Evolutionary conservation across 139 green algal species (phyloP).

Genomic region (Edaphochlamys debaryana): DNA sequence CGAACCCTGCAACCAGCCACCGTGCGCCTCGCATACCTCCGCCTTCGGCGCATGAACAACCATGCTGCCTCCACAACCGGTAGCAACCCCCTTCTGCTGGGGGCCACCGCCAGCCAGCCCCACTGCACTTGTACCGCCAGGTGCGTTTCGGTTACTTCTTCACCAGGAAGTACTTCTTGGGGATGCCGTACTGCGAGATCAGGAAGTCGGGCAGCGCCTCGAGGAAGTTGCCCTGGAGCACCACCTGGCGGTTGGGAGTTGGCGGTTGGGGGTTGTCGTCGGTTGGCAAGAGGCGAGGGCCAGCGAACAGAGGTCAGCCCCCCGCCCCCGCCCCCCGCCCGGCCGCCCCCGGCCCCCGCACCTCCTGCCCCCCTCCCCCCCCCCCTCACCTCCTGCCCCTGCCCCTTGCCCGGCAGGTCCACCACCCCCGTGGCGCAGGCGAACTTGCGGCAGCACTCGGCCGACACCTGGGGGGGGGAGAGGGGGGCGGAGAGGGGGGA

Average conservation of each 20-base stretch:
- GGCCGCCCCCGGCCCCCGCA: neutral
- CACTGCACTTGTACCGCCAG: no score
- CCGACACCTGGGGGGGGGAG: slow-evolving; percentile 2
- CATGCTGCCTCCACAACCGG: no score
- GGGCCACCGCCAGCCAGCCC: no score
- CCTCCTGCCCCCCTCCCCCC: slow-evolving; percentile 8
- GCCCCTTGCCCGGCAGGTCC: slow-evolving; percentile 58
- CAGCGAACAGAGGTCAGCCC: no score
- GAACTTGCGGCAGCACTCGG: slow-evolving; percentile 46
- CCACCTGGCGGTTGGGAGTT: neutral
- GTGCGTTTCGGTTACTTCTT: no score
- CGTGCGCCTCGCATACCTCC: no score
- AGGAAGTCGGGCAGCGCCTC: slow-evolving; percentile 57
- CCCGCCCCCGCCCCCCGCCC: neutral
- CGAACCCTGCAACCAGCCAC: no score
- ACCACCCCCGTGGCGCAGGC: slow-evolving; percentile 52
- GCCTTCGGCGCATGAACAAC: no score
- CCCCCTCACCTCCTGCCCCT: slow-evolving; percentile 49
- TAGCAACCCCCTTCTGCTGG: no score
- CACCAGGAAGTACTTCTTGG: slow-evolving; percentile 36
- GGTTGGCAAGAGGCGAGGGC: no score
- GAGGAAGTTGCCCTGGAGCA: slow-evolving; percentile 55
- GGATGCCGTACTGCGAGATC: slow-evolving; percentile 46
- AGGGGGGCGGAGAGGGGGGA: neutral
- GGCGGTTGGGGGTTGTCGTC: neutral